Evolutionary conservation across 2,329 filamentous ascomycete species (phyloP), one percentile per base, ranked within the genome.

Genomic region (Davidsoniella virescens): DNA sequence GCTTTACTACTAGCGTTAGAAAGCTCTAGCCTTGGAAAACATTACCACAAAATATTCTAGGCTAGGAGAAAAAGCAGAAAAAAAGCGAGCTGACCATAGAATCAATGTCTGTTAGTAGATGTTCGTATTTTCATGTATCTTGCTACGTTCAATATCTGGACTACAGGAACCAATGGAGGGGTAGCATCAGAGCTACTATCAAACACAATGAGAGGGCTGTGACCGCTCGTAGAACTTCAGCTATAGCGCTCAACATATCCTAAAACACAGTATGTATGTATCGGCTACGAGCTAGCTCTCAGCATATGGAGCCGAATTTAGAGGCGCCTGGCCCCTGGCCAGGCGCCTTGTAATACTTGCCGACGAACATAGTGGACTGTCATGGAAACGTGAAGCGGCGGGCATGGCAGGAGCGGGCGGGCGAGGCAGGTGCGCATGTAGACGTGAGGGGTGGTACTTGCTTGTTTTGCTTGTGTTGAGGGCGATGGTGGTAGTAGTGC

Each of bases 401-500:
- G 16, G 6, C 20, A 18, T 12, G 40, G 29, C 47, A 50, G 47
- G 47, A 44, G 25, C 17, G 29, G 42, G 48, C 20, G 20, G 18
- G 25, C 23, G 29, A 46, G 37, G 18, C 36, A 48, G 39, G 46
- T 16, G 9, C 20, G 26, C 26, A 29, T 7, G 26, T 33, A 4
- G 14, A 42, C 36, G 38, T 37, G 50, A 48, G 44, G 50, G 50
- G 50, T 42, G 47, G 42, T 39, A 25, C 46, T 49, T 49, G 46
- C 41, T 49, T 23, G 20, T 33, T 33, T 33, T 33, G 29, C 10
- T 33, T 33, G 9, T 33, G 29, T 33, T 33, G 37, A 49, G 16
- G 16, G 18, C 20, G 36, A 38, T 18, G 45, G 36, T 36, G 25
- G 18, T 40, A 17, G 23, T 8, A 44, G 44, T 44, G 40, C 41